Base-by-base conservation (phyloP, 164 flowering plant species). In the Macadamia integrifolia region DNA sequence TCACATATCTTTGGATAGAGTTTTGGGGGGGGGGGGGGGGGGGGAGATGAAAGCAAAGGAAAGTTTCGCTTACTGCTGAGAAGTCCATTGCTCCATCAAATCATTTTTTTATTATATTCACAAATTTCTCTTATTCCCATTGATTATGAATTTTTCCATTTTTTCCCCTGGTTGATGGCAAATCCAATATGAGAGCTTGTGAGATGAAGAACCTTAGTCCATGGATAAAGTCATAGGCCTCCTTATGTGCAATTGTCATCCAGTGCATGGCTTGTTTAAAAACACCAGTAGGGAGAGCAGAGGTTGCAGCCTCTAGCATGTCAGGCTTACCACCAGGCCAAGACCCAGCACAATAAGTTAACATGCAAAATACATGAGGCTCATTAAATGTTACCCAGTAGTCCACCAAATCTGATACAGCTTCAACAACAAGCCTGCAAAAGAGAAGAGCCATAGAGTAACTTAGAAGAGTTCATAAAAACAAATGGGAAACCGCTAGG, bases 301-400 rank as follows among this genome's bases (percentile, higher is more conserved):
- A 90, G 66, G 90, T 88, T 44, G 97, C 99, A 61, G 68, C 91
- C 78, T 94, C 99, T 73, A 92, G 75, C 93, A 90, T 83, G 75
- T 90, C 95, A 74, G 97, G 98, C 76, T 88, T 77, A 64, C 97
- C 97, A 61, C 98, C 98, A 77, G 95, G 97, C 97, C 99, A 94
- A 78, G 99, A 84, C 72, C 99, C 99, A 68, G 99, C 97, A 77
- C 92, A 90, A 50, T 94, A 94, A 14, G 97, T 94, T 23, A 92
- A 87, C 93, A 90, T 75, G 78, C 87, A 82, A 68, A 92, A 92
- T 58, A 94, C 85, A 85, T 94, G 99, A 69, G 99, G 99, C 80
- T 94, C 99, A 77, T 94, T 94, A 79, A 94, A 94, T 2, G 89
- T 89, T 58, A 92, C 80, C 99, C 99, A 94, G 78, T 87, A 94